Conservation (phyloP, 2,329 filamentous ascomycete species). For the Cladophialophora psammophila region DNA sequence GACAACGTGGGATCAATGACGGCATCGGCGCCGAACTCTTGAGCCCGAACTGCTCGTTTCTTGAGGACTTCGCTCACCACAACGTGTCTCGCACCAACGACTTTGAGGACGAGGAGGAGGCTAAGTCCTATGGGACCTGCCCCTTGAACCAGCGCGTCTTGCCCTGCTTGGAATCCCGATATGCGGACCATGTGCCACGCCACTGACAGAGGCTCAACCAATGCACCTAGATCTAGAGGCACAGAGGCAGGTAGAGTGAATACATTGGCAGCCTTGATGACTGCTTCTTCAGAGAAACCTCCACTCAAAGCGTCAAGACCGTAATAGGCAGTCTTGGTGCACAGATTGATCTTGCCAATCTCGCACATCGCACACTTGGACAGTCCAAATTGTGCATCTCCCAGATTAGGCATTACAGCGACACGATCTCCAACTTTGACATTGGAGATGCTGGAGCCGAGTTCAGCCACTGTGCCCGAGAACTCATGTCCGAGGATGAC, state of each 20-base stretch:
- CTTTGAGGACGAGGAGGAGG: constrained; percentile 56
- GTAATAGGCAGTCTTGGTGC: constrained; percentile 11
- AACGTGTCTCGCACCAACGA: constrained; percentile 53
- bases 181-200: constrained; percentile 62
- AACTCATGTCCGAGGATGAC: constrained; percentile 62
- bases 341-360: constrained; percentile 12
- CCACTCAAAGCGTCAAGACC: constrained; percentile 6
- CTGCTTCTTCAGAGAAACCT: constrained; percentile 13
- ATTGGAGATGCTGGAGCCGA: constrained; percentile 6
- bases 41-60: constrained; percentile 55
- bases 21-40: constrained; percentile 58
- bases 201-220: constrained; percentile 62
- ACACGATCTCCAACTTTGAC: constrained; percentile 13
- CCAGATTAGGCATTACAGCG: constrained; percentile 12
- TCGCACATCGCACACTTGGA: constrained; percentile 9
- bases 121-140: constrained; percentile 62
- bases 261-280: constrained; percentile 7
- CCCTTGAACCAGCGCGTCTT: constrained; percentile 56
- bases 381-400: constrained; percentile 4
- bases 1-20: constrained; percentile 54
- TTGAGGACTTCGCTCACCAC: constrained; percentile 57
- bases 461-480: constrained; percentile 51
- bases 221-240: constrained; percentile 38
- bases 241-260: constrained; percentile 7
- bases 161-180: constrained; percentile 53